Evolutionary conservation across 129 eudicot species (phyloP), one percentile per base, ranked within the genome.

Genomic region (Saussurea involucrata): DNA sequence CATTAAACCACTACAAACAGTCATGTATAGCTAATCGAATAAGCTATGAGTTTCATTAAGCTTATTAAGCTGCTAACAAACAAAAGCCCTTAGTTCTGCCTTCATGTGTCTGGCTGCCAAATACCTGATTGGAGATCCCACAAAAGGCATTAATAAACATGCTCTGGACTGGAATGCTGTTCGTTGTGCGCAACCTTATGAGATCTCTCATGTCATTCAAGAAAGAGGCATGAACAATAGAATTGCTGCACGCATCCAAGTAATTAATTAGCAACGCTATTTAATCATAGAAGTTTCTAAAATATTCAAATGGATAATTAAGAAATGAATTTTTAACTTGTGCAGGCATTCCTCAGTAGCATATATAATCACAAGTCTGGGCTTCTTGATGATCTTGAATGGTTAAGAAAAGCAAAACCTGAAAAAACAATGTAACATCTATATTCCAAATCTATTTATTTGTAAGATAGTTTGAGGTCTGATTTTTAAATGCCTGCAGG

Each of bases 91-190:
- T 80, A 87, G 91, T 82, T 75, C 83, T 63, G 83, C 85, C 24
- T 87, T 85, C 87, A 87, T 87, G 82, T 34, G 74, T 63, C 80
- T 85, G 17, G 85, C 81, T 72, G 86, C 85, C 21, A 69, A 57
- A 80, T 84, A 64, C 73, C 90, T 5, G 20, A 64, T 18, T 25
- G n/a, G 21, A 42, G 37, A 44, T 72, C 44, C 42, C n/a, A 68
- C 11, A 36, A 42, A 33, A 4, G 77, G 40, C 27, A 44, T 34
- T 28, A 66, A 13, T 15, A 31, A 64, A 15, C 76, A 87, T 46
- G 58, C 85, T 65, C 36, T 87, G 66, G 89, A 87, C 57, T 87
- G 89, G 89, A 37, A 76, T 64, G 92, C 83, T 15, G 85, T 87
- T 37, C 36, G 78, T 66, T 67, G 75, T n/a, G 88, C 91, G 20